phyloP scores from a whole-genome alignment of 768 basidiomycete genomes.

The Punctularia strigosozonata region DNA sequence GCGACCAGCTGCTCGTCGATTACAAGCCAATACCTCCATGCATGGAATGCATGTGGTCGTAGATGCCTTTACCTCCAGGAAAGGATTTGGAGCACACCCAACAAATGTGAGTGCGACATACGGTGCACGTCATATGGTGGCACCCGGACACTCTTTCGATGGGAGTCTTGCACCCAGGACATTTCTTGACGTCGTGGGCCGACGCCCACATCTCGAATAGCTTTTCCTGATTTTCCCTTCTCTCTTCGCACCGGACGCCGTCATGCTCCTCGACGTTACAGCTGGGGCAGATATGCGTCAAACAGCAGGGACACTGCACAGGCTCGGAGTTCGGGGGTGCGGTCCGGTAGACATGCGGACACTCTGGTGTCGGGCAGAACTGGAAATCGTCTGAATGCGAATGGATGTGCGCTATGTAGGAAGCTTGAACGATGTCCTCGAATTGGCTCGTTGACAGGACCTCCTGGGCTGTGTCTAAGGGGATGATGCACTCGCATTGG shows the following conservation, averaged over 20 bases:
- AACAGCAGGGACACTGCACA: constrained; percentile 65
- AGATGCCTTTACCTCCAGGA: constrained; percentile 56
- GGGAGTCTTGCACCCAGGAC: constrained; percentile 57
- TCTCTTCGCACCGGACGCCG: constrained; percentile 51
- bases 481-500: constrained; percentile 43
- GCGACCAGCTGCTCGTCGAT: too few relatives aligned
- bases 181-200: constrained; percentile 56
- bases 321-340: constrained; percentile 33
- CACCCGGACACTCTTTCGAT: constrained; percentile 72
- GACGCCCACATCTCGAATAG: constrained; percentile 56
- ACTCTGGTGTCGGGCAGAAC: constrained; percentile 74
- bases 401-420: constrained; percentile 52
- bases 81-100: constrained; percentile 74
- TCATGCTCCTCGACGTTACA: constrained; percentile 57
- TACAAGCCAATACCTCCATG: constrained; percentile 54
- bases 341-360: constrained; percentile 58
- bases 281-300: constrained; percentile 52
- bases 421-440: constrained; percentile 40
- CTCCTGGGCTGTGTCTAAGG: constrained; percentile 36
- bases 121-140: constrained; percentile 73
- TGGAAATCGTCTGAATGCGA: constrained; percentile 49
- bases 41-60: constrained; percentile 57
- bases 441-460: constrained; percentile 43
- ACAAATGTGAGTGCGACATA: constrained; percentile 68
- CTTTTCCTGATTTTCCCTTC: constrained; percentile 35